phyloP scores from a whole-genome alignment of 768 basidiomycete species.

The Leccinum incarnatum region DNA sequence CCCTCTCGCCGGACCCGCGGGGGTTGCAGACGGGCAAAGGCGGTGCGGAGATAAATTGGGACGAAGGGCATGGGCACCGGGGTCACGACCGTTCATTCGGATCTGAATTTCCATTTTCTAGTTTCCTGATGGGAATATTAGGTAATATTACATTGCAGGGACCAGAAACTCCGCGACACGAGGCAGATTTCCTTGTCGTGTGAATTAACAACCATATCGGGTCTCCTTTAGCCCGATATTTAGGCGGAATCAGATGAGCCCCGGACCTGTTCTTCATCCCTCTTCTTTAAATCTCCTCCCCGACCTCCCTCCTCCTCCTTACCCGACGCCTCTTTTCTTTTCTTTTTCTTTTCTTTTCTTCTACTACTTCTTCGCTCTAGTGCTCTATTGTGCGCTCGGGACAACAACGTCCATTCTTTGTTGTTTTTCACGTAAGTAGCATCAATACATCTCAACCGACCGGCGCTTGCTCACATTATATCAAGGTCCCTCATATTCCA shows the following conservation, averaged over 20 bases:
- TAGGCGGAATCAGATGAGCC: slow-evolving; percentile 30
- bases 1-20: slow-evolving; percentile 29
- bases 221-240: slow-evolving; percentile 26
- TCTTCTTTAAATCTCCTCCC: slow-evolving; percentile 18
- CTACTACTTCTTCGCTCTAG: slow-evolving; percentile 25
- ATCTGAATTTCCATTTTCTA: neutral
- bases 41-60: slow-evolving; percentile 23
- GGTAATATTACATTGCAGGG: slow-evolving; percentile 30
- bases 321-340: slow-evolving; percentile 40
- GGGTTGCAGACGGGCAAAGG: slow-evolving; percentile 7
- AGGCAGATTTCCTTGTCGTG: slow-evolving; percentile 22
- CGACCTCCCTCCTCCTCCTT: slow-evolving; percentile 30
- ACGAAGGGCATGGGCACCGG: slow-evolving; percentile 30
- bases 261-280: slow-evolving; percentile 29
- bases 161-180: slow-evolving; percentile 34
- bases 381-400: slow-evolving; percentile 36
- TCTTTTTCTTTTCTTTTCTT: slow-evolving; percentile 25
- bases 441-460: neutral
- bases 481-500: slow-evolving; percentile 33
- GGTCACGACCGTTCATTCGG: slow-evolving; percentile 18
- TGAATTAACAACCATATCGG: slow-evolving; percentile 12
- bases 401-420: slow-evolving; percentile 30
- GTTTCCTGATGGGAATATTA: slow-evolving; percentile 28
- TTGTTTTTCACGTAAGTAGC: slow-evolving; percentile 34
- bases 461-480: slow-evolving; percentile 4